Base-by-base conservation (phyloP, 306 rosid species). In the Aeschynomene evenia region DNA sequence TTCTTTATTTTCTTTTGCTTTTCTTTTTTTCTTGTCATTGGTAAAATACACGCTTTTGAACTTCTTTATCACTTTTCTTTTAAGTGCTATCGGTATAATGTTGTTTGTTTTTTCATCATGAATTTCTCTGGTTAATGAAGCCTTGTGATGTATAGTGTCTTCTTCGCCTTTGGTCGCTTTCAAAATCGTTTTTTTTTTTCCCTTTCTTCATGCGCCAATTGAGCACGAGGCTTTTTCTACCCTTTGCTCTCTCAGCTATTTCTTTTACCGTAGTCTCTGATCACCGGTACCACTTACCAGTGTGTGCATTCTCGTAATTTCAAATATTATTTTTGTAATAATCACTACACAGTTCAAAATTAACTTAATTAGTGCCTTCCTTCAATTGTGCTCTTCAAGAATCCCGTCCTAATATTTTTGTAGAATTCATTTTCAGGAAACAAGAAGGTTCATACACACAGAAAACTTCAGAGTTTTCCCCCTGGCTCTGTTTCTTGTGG, bases 401-500 rank as follows among this genome's bases (percentile, higher is more conserved):
- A 18, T 20, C 40, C 4, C 51, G 13, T 66, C 54, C 80, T 76
- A 29, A 82, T 65, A 66, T 67, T 52, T 71, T 68, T 68, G 39
- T 57, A 39, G 24, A 59, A 55, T 80, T 82, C 68, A 37, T 78
- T 80, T 75, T 53, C 91, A 87, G 96, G 85, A 56, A 76, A 56
- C 77, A 82, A 79, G 81, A 81, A 45, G 64, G 80, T 77, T 45
- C 80, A n/a, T 62, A 60, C 68, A 48, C 86, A 48, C 51, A 77
- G 83, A 52, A 68, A 76, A 58, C 73, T 66, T 20, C 69, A 49
- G 19, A 81, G 72, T 33, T 73, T 79, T 59, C 73, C 81, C 52
- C 78, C 85, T 3, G 85, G 73, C 74, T 83, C 76, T 75, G 72
- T 79, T 67, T 81, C 86, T 70, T 77, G 80, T 77, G 79, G 86